Base-by-base conservation (phyloP, 1,284 basidiomycete genomes). In the Lentinus polychrous region DNA sequence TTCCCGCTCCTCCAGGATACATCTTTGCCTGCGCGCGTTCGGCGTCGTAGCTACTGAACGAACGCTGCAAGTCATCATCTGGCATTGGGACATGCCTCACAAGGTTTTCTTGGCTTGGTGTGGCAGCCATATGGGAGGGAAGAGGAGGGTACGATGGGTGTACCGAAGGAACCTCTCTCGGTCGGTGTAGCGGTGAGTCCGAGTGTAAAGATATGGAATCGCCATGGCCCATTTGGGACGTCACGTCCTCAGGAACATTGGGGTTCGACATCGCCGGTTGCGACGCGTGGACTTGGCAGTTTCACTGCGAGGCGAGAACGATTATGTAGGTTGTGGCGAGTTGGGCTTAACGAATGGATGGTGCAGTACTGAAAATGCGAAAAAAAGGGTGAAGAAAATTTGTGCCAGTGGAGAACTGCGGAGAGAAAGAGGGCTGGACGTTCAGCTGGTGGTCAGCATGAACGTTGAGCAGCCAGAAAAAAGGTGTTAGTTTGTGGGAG, bases 31-130 rank as follows among this genome's bases (percentile, higher is more conserved):
- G 55, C 14, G 53, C 54, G 42, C 54, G 53, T 45, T 57, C 56
- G 18, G 54, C 45, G 51, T 60, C 56, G 50, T 59, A 58, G 49
- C 55, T 52, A 40, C 54, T 50, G 45, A 52, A 52, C 15, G 55
- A 49, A 23, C 49, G 50, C 37, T 51, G 45, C 50, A 54, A 46
- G 34, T 50, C 36, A n/a, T 56, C 51, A 18, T 50, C 50, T 23
- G 52, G 40, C 41, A 57, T 48, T 27, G 39, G 38, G 17, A 54
- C 50, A 31, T 51, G 51, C 49, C 49, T 31, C 37, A 31, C 43
- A 39, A 24, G 23, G 33, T 14, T 34, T 12, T 33, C 45, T 35
- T 20, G 47, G 11, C 12, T 41, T 35, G 18, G 39, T 36, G 46
- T 17, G 36, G 31, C 24, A 41, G 31, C 50, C 23, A 35, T 33